Evolutionary conservation across 768 basidiomycete genomes (phyloP).

Genomic region (Lactifluus rugatus): DNA sequence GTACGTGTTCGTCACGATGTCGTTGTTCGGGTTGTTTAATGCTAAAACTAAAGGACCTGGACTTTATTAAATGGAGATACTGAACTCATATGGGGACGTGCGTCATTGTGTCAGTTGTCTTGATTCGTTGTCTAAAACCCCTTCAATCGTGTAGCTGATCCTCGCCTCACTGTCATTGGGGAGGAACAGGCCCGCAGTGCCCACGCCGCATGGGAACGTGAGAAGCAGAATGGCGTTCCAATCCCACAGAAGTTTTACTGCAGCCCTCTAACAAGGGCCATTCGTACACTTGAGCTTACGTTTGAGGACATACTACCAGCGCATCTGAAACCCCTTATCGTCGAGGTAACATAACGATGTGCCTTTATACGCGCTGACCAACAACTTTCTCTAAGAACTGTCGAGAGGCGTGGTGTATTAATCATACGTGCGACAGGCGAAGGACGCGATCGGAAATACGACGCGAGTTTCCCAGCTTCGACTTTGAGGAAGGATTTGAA

Average conservation of each 20-base stretch:
- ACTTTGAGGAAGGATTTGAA: constrained; percentile 18
- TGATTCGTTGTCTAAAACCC: not conserved
- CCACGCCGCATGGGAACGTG: constrained; percentile 14
- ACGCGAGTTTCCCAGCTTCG: constrained; percentile 12
- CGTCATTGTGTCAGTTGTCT: not conserved
- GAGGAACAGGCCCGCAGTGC: constrained; percentile 18
- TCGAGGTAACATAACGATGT: constrained; percentile 12
- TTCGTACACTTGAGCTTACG: constrained; percentile 16
- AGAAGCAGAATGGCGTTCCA: constrained; percentile 6
- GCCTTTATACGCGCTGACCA: not conserved
- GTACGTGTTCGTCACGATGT: not conserved
- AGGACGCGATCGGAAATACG: constrained; percentile 12
- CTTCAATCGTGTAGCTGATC: constrained; percentile 13
- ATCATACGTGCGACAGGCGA: constrained; percentile 18
- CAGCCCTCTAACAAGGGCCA: constrained; percentile 16
- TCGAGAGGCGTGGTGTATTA: constrained; percentile 15
- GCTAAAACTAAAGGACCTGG: constrained; percentile 11
- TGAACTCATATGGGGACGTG: constrained; percentile 19
- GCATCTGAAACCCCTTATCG: constrained; percentile 10
- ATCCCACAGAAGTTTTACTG: constrained; percentile 14
- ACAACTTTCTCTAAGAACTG: constrained; percentile 4
- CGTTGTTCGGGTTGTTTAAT: not conserved
- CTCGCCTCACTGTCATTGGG: constrained; percentile 14
- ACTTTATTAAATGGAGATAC: constrained; percentile 12
- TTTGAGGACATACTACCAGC: constrained; percentile 10